Percentiles rank a stretch among this genome's conserved stretches.
These are phyloP conservation scores for Liriodendron chinense DNA, from an alignment of 164 flowering plant species.

Conservation along the genomic window DNA sequence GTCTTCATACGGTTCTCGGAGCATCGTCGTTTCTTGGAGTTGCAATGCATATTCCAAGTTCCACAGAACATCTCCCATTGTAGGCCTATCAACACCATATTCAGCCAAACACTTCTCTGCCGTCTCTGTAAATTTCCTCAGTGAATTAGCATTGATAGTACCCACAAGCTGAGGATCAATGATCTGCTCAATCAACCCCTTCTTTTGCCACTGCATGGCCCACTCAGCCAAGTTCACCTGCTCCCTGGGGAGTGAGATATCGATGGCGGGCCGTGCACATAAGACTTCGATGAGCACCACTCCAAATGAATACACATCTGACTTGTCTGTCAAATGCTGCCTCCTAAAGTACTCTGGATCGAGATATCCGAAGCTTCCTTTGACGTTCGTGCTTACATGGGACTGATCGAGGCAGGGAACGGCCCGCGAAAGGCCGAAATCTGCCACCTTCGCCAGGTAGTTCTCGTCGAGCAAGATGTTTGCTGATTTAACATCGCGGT, in stretches of 20 bases:
- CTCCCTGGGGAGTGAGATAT: conserved; percentile 55
- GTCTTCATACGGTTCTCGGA: conserved; percentile 25
- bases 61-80: conserved; percentile 84
- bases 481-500: conserved; percentile 28
- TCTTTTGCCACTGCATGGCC: conserved; percentile 60
- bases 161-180: conserved; percentile 55
- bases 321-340: conserved; percentile 21
- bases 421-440: conserved; percentile 24
- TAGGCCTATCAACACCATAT: conserved; percentile 70
- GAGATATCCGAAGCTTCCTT: conserved; percentile 30
- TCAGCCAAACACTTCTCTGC: conserved; percentile 83
- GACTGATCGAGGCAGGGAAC: conserved; percentile 11
- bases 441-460: conserved; percentile 24
- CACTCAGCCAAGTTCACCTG: conserved; percentile 77
- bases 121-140: conserved; percentile 60
- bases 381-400: conserved; percentile 26
- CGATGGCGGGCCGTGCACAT: conserved; percentile 70
- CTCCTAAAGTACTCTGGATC: conserved; percentile 24
- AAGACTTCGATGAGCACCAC: conserved; percentile 23
- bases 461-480: conserved; percentile 28
- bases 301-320: conserved; percentile 23
- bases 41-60: conserved; percentile 65
- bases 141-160: conserved; percentile 41
- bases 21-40: conserved; percentile 50
- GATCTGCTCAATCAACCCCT: conserved; percentile 48